phyloP scores from a whole-genome alignment of 2,329 filamentous ascomycete genomes.

The Chaetomiaceae sp. region DNA sequence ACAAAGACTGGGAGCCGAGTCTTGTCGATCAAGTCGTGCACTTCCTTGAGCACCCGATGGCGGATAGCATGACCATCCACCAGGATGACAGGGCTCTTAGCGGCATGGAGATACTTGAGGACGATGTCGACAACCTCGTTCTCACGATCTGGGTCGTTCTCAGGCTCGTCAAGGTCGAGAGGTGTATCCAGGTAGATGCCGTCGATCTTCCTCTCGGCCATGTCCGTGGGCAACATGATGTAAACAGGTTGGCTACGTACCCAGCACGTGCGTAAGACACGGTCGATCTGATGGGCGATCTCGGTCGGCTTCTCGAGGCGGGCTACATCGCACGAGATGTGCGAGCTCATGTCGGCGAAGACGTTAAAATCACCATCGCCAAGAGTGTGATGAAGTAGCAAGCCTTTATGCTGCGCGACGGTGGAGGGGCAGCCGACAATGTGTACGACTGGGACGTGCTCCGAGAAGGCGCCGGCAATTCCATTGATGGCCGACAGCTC shows the following conservation, averaged over 20 bases:
- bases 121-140: conserved; percentile 79
- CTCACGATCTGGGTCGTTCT: conserved; percentile 68
- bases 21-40: conserved; percentile 66
- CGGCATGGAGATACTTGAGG: conserved; percentile 65
- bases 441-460: conserved; percentile 67
- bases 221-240: conserved; percentile 76
- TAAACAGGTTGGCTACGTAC: conserved; percentile 74
- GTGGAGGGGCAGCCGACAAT: conserved; percentile 54
- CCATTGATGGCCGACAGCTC: conserved; percentile 71
- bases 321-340: conserved; percentile 66
- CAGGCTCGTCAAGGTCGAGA: conserved; percentile 60
- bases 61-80: conserved; percentile 80
- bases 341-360: conserved; percentile 71
- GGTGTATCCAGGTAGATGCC: conserved; percentile 65
- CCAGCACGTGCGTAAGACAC: conserved; percentile 70
- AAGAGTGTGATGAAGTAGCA: conserved; percentile 62
- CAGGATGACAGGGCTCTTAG: conserved; percentile 71
- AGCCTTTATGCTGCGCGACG: conserved; percentile 43
- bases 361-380: conserved; percentile 78
- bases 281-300: conserved; percentile 71
- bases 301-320: conserved; percentile 66
- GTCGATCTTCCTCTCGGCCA: conserved; percentile 71
- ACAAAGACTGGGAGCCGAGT: conserved; percentile 76
- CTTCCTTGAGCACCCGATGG: conserved; percentile 67
- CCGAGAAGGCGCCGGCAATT: conserved; percentile 66